Base-by-base conservation (phyloP, 2,329 filamentous ascomycete genomes). In the Myriosclerotinia scirpicola region DNA sequence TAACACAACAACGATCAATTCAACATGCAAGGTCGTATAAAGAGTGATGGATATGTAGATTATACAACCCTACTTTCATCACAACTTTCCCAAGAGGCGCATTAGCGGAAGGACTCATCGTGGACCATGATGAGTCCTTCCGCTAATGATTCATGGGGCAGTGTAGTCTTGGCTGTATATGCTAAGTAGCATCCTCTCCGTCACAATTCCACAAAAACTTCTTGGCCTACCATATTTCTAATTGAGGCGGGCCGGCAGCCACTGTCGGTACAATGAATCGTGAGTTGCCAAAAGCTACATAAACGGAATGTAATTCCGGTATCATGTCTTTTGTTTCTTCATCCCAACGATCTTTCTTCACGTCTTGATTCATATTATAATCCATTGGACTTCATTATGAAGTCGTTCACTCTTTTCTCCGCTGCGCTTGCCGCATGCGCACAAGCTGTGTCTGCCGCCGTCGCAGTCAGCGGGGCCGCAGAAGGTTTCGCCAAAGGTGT, bases 401-500 rank as follows among this genome's bases (percentile, higher is more conserved):
- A 70, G 53, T 67, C 67, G 6, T 59, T 66, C 52, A 56, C 54
- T 44, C 38, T 65, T 60, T 67, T 62, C 17, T 54, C 53, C 9
- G 63, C 50, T 22, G 67, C 40, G 26, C 30, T 69, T 68, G 66
- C 55, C 42, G 52, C 56, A 30, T 40, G n/a, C 52, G 62, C 67
- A 40, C 56, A 34, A 34, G n/a, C 52, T 38, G 69, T 63, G 50
- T 56, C 61, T 58, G 66, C 67, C 12, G 67, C 67, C 30, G 59
- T 81, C n/a, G 78, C 50, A 44, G 81, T 69, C 3, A 46, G 36
- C 3, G 61, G 61, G 34, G 52, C 61, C 17, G 61, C 61, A 22
- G 61, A 64, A 20, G 82, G 82, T 66, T 83, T 83, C 67, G 82
- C 81, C 20, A 76, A 78, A 67, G 84, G 84, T 59, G 83, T 85